phyloP scores from a whole-genome alignment of 306 rosid species.

The Calophaca sinica region DNA sequence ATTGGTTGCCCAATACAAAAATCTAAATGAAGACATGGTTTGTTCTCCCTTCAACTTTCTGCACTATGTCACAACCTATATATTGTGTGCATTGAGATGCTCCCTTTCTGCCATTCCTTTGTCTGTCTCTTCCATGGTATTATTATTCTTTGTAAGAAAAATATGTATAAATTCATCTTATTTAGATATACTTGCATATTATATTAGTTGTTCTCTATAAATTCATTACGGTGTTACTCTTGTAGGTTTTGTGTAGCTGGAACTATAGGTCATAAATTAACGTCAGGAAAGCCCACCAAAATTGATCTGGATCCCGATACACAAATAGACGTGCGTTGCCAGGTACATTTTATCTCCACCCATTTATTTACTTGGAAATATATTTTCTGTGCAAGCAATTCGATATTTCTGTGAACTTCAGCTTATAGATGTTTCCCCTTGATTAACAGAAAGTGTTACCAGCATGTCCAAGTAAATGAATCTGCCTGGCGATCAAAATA shows the following conservation, averaged over 20 bases:
- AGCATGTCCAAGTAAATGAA: constrained; percentile 11
- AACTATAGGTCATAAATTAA: constrained; percentile 85
- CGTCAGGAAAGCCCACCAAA: constrained; percentile 77
- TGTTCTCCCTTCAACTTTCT: constrained; percentile 17
- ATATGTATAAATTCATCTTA: not conserved
- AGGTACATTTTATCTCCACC: constrained; percentile 51
- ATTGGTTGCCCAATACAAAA: constrained; percentile 19
- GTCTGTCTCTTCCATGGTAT: not conserved
- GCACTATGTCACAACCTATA: not conserved
- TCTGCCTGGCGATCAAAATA: not conserved
- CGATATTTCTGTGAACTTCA: not conserved
- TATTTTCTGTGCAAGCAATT: not conserved
- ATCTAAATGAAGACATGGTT: not conserved
- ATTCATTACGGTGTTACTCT: constrained; percentile 7
- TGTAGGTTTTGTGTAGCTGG: constrained; percentile 86
- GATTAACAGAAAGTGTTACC: not conserved
- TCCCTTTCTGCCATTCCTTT: constrained; percentile 24
- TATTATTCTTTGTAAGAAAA: constrained; percentile 6
- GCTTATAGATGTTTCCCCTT: no score
- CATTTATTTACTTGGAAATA: not conserved
- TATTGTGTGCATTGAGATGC: constrained; percentile 1
- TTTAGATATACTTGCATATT: no score
- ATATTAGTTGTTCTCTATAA: no score
- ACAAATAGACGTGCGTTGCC: constrained; percentile 79
- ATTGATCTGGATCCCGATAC: constrained; percentile 77